Evolutionary conservation across 2,329 filamentous ascomycete genomes (phyloP).

Genomic region (Didymosphaeria variabile): DNA sequence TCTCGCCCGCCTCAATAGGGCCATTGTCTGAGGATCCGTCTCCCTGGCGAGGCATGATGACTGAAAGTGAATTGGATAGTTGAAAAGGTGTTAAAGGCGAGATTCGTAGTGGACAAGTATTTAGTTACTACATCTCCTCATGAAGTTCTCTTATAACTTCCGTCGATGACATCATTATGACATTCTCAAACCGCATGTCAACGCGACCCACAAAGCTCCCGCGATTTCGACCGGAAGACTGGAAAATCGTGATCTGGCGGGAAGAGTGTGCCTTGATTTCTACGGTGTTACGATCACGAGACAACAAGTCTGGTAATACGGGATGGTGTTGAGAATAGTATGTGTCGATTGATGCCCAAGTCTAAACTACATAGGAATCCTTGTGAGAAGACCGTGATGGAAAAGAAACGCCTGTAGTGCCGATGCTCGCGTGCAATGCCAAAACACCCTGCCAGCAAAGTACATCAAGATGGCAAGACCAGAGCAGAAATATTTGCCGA

Average conservation of each 20-base stretch:
- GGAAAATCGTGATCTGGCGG: neutral
- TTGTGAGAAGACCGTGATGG: neutral
- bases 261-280: neutral
- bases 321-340: neutral
- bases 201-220: neutral
- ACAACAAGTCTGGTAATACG: neutral
- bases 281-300: neutral
- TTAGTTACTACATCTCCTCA: neutral
- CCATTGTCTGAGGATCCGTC: slow-evolving; percentile 53
- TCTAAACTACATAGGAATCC: slow-evolving; percentile 5
- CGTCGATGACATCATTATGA: slow-evolving; percentile 10
- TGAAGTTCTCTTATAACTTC: neutral
- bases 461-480: slow-evolving; percentile 36
- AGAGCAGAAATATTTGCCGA: slow-evolving; percentile 69
- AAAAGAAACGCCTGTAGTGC: neutral
- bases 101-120: neutral
- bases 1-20: slow-evolving; percentile 47
- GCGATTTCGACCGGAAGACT: neutral
- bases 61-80: slow-evolving; percentile 5
- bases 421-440: neutral
- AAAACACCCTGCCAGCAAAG: neutral
- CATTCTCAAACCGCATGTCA: neutral
- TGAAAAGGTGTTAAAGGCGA: neutral
- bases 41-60: slow-evolving; percentile 53
- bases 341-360: slow-evolving; percentile 4